Conservation (phyloP, 2,329 filamentous ascomycete genomes). For the Diplodia intermedia region DNA sequence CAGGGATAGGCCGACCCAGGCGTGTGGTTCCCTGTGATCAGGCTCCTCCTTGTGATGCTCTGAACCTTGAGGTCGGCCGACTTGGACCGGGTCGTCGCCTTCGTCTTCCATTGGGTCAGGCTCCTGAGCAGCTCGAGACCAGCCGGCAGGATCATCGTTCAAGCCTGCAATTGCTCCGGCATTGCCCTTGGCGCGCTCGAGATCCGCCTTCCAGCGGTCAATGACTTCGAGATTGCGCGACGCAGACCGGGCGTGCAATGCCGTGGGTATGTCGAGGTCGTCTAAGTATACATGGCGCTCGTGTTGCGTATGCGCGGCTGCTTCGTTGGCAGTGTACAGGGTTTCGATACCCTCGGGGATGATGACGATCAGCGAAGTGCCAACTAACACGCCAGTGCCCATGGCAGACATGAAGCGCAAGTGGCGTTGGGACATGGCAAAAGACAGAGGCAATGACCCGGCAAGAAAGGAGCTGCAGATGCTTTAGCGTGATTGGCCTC, state of each 20-base stretch:
- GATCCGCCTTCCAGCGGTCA: slow-evolving; percentile 11
- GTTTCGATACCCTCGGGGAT: slow-evolving; percentile 97
- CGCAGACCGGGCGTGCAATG: slow-evolving; percentile 13
- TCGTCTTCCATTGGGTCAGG: slow-evolving; percentile 47
- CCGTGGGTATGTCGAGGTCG: not conserved
- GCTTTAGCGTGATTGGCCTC: slow-evolving; percentile 16
- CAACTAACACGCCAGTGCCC: slow-evolving; percentile 91
- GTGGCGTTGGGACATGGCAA: slow-evolving; percentile 85
- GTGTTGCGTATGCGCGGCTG: not conserved
- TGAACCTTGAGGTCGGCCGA: slow-evolving; percentile 45
- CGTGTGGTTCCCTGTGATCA: slow-evolving; percentile 64
- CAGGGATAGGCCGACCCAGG: slow-evolving; percentile 85
- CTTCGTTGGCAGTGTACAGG: slow-evolving; percentile 66
- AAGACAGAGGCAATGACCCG: slow-evolving; percentile 86
- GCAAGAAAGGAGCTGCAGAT: slow-evolving; percentile 85
- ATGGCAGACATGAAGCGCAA: slow-evolving; percentile 88
- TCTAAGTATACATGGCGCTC: slow-evolving; percentile 18
- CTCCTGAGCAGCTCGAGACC: slow-evolving; percentile 9
- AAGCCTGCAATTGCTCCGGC: slow-evolving; percentile 6
- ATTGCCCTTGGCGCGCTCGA: slow-evolving; percentile 14
- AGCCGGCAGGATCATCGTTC: slow-evolving; percentile 7
- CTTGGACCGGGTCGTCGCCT: slow-evolving; percentile 47
- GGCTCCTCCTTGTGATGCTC: slow-evolving; percentile 52
- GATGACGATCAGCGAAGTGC: slow-evolving; percentile 94
- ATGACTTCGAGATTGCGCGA: slow-evolving; percentile 18